Evolutionary conservation across 1,139 yeast species (phyloP), one percentile per base, ranked within the genome.

Genomic region (Suhomyces bokatorum): DNA sequence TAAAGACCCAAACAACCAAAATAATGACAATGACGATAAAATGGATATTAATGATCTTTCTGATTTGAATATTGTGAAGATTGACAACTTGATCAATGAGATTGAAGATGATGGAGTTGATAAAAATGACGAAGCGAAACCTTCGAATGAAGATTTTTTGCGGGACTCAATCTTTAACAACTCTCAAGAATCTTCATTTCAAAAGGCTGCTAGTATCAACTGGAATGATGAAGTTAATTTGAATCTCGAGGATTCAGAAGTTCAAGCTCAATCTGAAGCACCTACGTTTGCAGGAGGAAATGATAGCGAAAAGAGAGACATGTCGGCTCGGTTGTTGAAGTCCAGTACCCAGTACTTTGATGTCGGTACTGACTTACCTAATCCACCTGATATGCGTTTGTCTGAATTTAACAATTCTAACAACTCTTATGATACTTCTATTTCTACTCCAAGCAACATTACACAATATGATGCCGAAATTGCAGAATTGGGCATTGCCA

Each of bases 401-500:
- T 15, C 22, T n/a, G 39, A 35, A 17, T 27, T 22, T n/a, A 47
- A 37, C 20, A 46, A 44, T 14, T 54, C 59, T 7, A 57, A 59
- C 40, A 51, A 55, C 10, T 64, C 72, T 5, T 51, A 55, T 36
- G 57, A 53, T 1, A 63, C 75, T 0, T 60, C 73, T 2, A 59
- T 69, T 10, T 69, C 76, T 1, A 66, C 74, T 1, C 73, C 75
- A 31, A 70, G 78, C 49, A 70, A 73, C 47, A 50, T 73, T 15
- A 70, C 75, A 3, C 67, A 66, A 41, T 72, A 70, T 50, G 66
- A 69, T 51, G 75, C 73, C 1, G 78, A 74, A 35, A 65, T 74
- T 16, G 67, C 72, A 11, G 79, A 73, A 35, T 62, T 74, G 48
- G 78, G 78, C 2, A 74, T 74, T 34, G 75, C 76, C 1, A 48